These are phyloP conservation scores for Paraphaeosphaeria minitans DNA, from an alignment of 2,329 filamentous ascomycete genomes.

Conservation along the genomic window DNA sequence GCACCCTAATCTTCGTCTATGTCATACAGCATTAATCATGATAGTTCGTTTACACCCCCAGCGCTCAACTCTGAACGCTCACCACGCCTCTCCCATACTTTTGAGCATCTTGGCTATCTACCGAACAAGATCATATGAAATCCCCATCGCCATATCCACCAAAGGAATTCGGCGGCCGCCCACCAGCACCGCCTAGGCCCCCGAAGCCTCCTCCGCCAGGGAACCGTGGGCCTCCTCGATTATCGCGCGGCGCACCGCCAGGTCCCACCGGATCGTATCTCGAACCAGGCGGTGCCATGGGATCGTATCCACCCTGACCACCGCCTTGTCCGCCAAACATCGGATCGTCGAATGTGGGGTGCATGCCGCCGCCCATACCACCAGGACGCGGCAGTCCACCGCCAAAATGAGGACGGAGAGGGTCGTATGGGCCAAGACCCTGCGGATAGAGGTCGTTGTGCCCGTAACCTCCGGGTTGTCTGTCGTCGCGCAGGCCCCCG, in stretches of 20 bases:
- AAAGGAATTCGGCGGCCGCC: slow-evolving; percentile 62
- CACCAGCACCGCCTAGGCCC: slow-evolving; percentile 49
- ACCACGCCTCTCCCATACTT: neutral
- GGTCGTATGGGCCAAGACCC: slow-evolving; percentile 83
- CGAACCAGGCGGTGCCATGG: slow-evolving; percentile 83
- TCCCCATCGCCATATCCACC: slow-evolving; percentile 65
- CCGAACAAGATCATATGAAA: slow-evolving; percentile 53
- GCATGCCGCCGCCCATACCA: slow-evolving; percentile 80
- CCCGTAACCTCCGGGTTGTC: slow-evolving; percentile 72
- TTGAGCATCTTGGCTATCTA: neutral
- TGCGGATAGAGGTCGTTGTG: slow-evolving; percentile 87
- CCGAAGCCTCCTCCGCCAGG: slow-evolving; percentile 52
- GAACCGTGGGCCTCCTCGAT: slow-evolving; percentile 36
- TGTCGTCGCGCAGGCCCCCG: slow-evolving; percentile 53
- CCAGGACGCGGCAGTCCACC: slow-evolving; percentile 62
- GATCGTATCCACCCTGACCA: slow-evolving; percentile 60
- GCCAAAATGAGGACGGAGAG: slow-evolving; percentile 70
- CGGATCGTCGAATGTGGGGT: slow-evolving; percentile 92
- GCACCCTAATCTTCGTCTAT: neutral
- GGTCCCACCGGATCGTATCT: slow-evolving; percentile 82
- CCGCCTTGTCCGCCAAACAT: slow-evolving; percentile 70
- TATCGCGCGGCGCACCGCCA: slow-evolving; percentile 51
- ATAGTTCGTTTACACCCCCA: neutral
- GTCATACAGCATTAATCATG: neutral
- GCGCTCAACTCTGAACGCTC: neutral